Base-by-base conservation (phyloP, 495 filamentous ascomycete species). In the Barbatosphaeria neglecta region DNA sequence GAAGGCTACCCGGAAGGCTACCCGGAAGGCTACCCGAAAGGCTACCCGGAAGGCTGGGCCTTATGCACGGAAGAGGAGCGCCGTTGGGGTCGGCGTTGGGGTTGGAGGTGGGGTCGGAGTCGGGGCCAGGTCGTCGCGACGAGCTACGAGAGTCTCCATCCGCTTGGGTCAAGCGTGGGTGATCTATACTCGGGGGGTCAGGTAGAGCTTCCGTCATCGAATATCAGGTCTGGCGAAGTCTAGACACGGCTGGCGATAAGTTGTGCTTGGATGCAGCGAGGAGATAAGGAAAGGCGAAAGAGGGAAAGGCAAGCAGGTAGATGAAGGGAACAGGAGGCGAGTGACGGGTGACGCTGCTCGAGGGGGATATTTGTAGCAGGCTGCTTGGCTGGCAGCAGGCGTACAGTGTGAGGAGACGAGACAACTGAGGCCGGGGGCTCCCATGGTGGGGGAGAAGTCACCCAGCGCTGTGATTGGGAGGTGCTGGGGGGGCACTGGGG, bases 171-270 rank as follows among this genome's bases (percentile, higher is more conserved):
- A 74, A 78, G 67, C 74, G 71, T 57, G 73, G 71, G 64, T 72
- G 69, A 73, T 77, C 69, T 77, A 67, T 66, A 59, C 63, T 62
- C 59, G 63, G 60, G 53, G 67, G 56, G 52, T 73, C 54, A 66
- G 72, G 62, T 64, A 73, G 76, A 64, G 68, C 66, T 69, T 81
- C 68, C 75, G 77, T 80, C 79, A 83, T 82, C 75, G 76, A 79
- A 59, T 44, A 41, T 10, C 39, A 41, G 39, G 20, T 41, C 39
- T 41, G 19, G 39, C 20, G 39, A 25, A 5, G 10, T 22, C 39
- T n/a, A n/a, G 39, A 41, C 39, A 23, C 39, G 22, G 31, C 4
- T 4, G 31, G 31, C 13, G 13, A n/a, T n/a, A n/a, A n/a, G n/a
- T n/a, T n/a, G n/a, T 35, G 31, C 13, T n/a, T 35, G 31, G 13